A percentile compares a stretch with the other conserved stretches of the same genome.
Evolutionary conservation across 495 filamentous ascomycete genomes (phyloP).

Genomic region (Penicillium fimorum): DNA sequence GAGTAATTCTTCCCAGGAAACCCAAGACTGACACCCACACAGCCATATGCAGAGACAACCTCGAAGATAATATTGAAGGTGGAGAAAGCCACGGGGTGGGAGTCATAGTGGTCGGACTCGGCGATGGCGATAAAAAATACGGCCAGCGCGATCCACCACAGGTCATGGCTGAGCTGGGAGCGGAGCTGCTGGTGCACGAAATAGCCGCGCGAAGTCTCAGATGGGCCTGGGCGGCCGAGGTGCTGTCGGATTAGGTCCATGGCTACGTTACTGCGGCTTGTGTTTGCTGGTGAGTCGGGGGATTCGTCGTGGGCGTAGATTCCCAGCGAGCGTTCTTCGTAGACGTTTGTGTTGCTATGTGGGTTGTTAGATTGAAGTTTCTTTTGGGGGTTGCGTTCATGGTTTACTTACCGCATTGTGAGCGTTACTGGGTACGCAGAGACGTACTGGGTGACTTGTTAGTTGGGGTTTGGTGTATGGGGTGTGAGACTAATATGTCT

Average conservation of each 20-base stretch:
- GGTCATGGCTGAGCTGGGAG: conserved; percentile 78
- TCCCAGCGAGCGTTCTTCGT: conserved; percentile 71
- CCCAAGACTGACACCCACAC: conserved; percentile 77
- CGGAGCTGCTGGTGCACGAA: conserved; percentile 67
- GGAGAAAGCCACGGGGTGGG: conserved; percentile 66
- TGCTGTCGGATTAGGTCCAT: conserved; percentile 30
- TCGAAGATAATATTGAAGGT: conserved; percentile 89
- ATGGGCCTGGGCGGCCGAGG: conserved; percentile 29
- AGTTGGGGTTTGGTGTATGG: neutral
- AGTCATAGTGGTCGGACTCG: conserved; percentile 64
- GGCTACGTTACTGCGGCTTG: conserved; percentile 20
- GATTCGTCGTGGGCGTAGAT: conserved; percentile 54
- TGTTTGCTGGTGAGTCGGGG: conserved; percentile 17
- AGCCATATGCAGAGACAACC: conserved; percentile 79
- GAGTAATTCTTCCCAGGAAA: conserved; percentile 64
- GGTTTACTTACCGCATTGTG: conserved; percentile 48
- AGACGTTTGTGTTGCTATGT: conserved; percentile 65
- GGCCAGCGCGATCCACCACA: conserved; percentile 81
- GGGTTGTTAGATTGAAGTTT: neutral
- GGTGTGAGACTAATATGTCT: conserved; percentile 17
- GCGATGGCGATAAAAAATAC: conserved; percentile 71
- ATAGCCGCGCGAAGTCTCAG: conserved; percentile 44
- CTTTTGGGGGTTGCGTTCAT: neutral
- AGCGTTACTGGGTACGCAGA: conserved; percentile 57
- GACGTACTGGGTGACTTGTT: conserved; percentile 52